Conservation (phyloP, 2,329 filamentous ascomycete genomes). For the Teratosphaeria viscida region DNA sequence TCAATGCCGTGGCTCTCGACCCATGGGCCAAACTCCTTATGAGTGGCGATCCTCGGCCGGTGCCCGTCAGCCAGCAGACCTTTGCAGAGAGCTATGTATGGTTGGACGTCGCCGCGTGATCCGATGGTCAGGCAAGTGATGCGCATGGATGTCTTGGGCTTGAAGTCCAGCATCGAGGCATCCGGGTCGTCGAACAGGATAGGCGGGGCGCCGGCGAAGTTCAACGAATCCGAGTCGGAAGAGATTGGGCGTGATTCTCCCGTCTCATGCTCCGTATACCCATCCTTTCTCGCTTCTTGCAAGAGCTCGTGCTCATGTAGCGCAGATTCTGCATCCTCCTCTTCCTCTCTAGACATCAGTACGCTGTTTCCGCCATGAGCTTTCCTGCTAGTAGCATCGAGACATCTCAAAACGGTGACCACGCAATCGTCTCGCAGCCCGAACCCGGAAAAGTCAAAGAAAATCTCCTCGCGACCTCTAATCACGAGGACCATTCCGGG, state of each 20-base stretch:
- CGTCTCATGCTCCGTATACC: constrained; percentile 16
- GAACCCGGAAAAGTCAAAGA: constrained; percentile 78
- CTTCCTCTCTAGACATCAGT: constrained; percentile 52
- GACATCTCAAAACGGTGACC: constrained; percentile 63
- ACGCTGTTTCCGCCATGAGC: constrained; percentile 51
- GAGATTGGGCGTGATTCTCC: background rate
- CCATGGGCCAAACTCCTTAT: constrained; percentile 82
- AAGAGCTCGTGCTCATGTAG: constrained; percentile 70
- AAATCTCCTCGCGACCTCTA: constrained; percentile 85
- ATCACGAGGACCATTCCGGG: constrained; percentile 88
- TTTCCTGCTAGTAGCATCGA: constrained; percentile 47
- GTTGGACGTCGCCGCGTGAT: constrained; percentile 90
- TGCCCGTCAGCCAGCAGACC: constrained; percentile 82
- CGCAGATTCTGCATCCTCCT: constrained; percentile 63
- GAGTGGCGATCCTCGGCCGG: constrained; percentile 76
- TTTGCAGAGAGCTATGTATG: constrained; percentile 93
- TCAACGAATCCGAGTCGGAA: constrained; percentile 4
- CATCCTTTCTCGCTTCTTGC: constrained; percentile 56
- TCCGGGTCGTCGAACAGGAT: constrained; percentile 84
- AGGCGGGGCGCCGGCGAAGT: constrained; percentile 49
- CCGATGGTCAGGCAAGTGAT: constrained; percentile 95
- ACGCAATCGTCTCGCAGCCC: constrained; percentile 82
- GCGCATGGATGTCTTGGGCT: constrained; percentile 64
- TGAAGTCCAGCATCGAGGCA: constrained; percentile 83
- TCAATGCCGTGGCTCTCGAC: constrained; percentile 88